A percentile compares a stretch with the other conserved stretches of the same genome.
Evolutionary conservation across 2,329 filamentous ascomycete species (phyloP).

Genomic region (Penicillium griseofulvum): DNA sequence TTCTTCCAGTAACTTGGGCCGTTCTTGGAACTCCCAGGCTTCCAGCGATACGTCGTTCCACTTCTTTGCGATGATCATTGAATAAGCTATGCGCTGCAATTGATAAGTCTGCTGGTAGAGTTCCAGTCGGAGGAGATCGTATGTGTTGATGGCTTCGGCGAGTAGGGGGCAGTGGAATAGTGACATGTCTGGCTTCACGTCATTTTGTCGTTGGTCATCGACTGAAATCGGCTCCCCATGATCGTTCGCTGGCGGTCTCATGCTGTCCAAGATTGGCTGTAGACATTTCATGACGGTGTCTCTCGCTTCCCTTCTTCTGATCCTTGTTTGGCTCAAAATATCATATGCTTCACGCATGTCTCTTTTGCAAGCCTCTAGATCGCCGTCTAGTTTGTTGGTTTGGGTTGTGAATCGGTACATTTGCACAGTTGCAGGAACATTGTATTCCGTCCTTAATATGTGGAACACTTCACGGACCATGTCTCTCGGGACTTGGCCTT

Average conservation of each 20-base stretch:
- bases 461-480: constrained; percentile 57
- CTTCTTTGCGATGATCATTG: neutral
- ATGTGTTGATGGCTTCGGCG: constrained; percentile 31
- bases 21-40: constrained; percentile 32
- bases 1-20: constrained; percentile 49
- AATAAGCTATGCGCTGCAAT: constrained; percentile 12
- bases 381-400: constrained; percentile 19
- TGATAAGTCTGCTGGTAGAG: constrained; percentile 32
- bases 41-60: constrained; percentile 15
- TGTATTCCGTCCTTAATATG: constrained; percentile 59
- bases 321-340: constrained; percentile 28
- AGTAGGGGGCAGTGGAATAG: constrained; percentile 26
- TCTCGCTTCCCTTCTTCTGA: constrained; percentile 27
- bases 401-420: constrained; percentile 49
- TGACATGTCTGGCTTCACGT: constrained; percentile 1
- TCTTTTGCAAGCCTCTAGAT: constrained; percentile 23
- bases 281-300: constrained; percentile 26
- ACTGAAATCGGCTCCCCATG: neutral
- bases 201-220: neutral
- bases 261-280: constrained; percentile 3
- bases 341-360: constrained; percentile 33
- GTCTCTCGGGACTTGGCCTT: constrained; percentile 38
- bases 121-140: constrained; percentile 33
- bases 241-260: neutral
- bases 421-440: constrained; percentile 55